Base-by-base conservation (phyloP, 768 basidiomycete genomes). In the Rubroboletus satanas region DNA sequence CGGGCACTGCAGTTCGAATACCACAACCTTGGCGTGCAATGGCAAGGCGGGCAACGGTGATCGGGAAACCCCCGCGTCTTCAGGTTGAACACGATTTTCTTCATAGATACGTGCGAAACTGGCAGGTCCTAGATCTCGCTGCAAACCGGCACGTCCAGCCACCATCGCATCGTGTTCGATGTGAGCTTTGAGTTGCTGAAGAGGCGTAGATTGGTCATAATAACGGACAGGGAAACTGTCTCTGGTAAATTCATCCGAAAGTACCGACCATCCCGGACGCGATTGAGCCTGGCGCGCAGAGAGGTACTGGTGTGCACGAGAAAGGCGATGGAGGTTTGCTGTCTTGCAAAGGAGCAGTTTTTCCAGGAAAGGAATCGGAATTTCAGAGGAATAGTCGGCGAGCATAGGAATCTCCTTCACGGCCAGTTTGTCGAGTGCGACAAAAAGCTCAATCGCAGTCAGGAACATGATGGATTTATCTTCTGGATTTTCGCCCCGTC, bases 1-100 rank as follows among this genome's bases (percentile, higher is more conserved):
- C 0, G 79, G 79, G 38, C 69, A 69, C 10, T 51, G 46, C 9
- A 78, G 56, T 43, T 80, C 77, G 44, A 80, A 79, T 2, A 78
- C 61, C 2, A 69, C 61, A 0, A 62, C 58, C 47, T 71, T 62
- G 0, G 64, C 62, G 8, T 57, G 38, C 11, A 60, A 9, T 5
- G 11, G 15, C 15, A 71, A n/a, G 78, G 54, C 1, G 74, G 79
- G 76, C 74, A 77, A 53, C 76, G 79, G 45, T 74, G 67, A 7
- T 73, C 58, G 2, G 18, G 15, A 43, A 14, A 9, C 26, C 5
- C 10, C 14, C 5, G n/a, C 15, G 2, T 9, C 9, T 15, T 6
- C 21, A 21, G 21, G 21, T 21, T 21, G 21, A 1, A 1, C 21
- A 21, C 21, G 21, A 21, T 21, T 21, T 21, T 21, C 21, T 21